Base-by-base conservation (phyloP, 768 basidiomycete species). In the Tephrocybe sp. region DNA sequence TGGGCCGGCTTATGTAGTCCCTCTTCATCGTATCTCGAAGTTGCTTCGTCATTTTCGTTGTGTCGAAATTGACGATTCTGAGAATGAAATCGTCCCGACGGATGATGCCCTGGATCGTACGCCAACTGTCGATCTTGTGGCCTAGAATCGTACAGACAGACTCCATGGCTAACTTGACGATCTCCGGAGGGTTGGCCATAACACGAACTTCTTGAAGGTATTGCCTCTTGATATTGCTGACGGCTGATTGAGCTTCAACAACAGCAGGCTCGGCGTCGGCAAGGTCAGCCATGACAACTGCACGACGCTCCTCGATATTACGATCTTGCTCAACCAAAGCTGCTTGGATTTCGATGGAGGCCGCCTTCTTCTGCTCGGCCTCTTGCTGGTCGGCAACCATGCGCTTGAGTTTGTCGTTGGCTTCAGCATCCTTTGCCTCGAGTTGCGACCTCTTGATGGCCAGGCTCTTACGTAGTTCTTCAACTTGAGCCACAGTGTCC, bases 351-450 rank as follows among this genome's bases (percentile, higher is more conserved):
- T 94, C 83, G 57, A 97, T 92, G 7, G 97, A 99, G 0, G 92
- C 94, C 2, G 89, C 78, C 64, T 97, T 97, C 80, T 98, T 97
- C 65, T 94, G 91, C 62, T 99, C 97, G 2, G 97, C 97, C 63
- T 98, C 95, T 63, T 97, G 95, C 68, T 99, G 95, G 67, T 98
- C 95, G 6, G 91, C 79, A 12, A 99, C 94, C 95, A 99, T 98
- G 49, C 92, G 91, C 66, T 91, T 86, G 33, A 99, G 78, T 69
- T 99, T 99, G 62, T 92, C 91, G 66, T 99, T 97, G 10, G 97
- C 97, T 68, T 98, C 91, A 1, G 83, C 83, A 60, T 97, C 80
- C 75, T 99, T 99, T 21, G 90, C 87, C 63, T 94, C 83, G 24
- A 99, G 79, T 60, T 98, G 94, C 2, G 86, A 82, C 16, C 91